phyloP scores from a whole-genome alignment of 176 grass and related monocot genomes.

The Avena atlantica region DNA sequence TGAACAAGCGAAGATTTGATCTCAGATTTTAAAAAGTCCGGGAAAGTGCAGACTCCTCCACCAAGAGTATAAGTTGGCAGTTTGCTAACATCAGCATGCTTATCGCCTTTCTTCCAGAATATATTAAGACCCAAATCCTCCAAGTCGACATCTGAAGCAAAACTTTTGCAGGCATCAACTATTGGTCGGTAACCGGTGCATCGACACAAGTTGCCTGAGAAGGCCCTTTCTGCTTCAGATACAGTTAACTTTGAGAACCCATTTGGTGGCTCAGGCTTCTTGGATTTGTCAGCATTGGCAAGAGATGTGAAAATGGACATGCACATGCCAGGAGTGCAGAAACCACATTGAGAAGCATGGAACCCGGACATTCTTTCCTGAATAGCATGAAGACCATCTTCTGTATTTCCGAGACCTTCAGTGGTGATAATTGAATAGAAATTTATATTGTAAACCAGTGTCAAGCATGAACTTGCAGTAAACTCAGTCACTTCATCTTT shows the following conservation, averaged over 20 bases:
- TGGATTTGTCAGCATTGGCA: conserved; percentile 73
- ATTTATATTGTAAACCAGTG: conserved; percentile 73
- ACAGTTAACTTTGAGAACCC: conserved; percentile 76
- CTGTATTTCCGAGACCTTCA: conserved; percentile 70
- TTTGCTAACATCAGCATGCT: conserved; percentile 41
- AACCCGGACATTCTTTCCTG: conserved; percentile 77
- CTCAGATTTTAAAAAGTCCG: conserved; percentile 63
- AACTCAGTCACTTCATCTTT: conserved; percentile 73
- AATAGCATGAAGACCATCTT: conserved; percentile 70
- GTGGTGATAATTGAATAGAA: conserved; percentile 74
- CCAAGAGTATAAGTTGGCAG: conserved; percentile 59
- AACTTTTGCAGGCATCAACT: conserved; percentile 88
- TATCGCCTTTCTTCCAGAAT: conserved; percentile 72
- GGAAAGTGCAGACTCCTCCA: conserved; percentile 62
- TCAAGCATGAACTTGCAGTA: conserved; percentile 67
- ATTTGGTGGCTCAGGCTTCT: conserved; percentile 55
- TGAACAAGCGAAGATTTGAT: conserved; percentile 44
- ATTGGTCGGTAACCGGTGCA: conserved; percentile 81
- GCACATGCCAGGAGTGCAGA: conserved; percentile 91
- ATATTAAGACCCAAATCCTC: conserved; percentile 81
- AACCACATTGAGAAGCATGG: conserved; percentile 88
- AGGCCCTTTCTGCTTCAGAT: conserved; percentile 63
- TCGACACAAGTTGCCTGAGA: conserved; percentile 78
- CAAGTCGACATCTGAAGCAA: conserved; percentile 74
- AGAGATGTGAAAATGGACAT: conserved; percentile 88